phyloP scores from a whole-genome alignment of 345 rosid species.

The Fremontodendron californicum region DNA sequence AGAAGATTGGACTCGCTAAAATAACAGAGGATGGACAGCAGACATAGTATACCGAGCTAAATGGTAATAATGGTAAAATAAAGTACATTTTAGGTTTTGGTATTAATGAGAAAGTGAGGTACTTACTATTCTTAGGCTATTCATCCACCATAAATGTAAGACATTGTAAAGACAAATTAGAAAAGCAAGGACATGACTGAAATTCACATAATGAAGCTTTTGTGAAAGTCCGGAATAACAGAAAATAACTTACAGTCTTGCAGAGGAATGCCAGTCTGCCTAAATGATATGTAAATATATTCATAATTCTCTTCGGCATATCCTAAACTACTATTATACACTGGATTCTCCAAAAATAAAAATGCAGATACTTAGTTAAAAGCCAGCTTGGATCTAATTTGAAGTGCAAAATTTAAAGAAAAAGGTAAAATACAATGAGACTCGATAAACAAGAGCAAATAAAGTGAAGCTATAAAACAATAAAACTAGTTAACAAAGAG shows the following conservation, averaged over 20 bases:
- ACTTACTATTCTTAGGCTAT: background rate
- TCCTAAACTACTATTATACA: background rate
- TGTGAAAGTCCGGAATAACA: background rate
- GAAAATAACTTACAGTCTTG: background rate
- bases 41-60: background rate
- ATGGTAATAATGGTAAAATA: background rate
- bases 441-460: background rate
- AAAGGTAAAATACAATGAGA: background rate
- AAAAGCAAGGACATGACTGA: background rate
- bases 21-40: background rate
- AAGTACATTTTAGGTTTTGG: background rate
- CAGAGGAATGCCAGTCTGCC: background rate
- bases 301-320: background rate
- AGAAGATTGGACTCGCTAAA: background rate
- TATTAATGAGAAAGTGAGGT: background rate
- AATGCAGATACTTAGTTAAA: background rate
- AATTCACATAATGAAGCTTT: background rate
- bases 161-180: background rate
- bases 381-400: background rate
- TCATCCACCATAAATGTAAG: background rate
- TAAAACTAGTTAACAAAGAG: constrained; percentile 1
- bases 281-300: background rate
- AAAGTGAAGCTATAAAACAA: background rate
- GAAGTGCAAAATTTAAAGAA: background rate
- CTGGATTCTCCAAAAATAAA: background rate